Evolutionary conservation across 192 early-diverging fungal species (phyloP), one percentile per base, ranked within the genome.

Genomic region (Podila verticillata): DNA sequence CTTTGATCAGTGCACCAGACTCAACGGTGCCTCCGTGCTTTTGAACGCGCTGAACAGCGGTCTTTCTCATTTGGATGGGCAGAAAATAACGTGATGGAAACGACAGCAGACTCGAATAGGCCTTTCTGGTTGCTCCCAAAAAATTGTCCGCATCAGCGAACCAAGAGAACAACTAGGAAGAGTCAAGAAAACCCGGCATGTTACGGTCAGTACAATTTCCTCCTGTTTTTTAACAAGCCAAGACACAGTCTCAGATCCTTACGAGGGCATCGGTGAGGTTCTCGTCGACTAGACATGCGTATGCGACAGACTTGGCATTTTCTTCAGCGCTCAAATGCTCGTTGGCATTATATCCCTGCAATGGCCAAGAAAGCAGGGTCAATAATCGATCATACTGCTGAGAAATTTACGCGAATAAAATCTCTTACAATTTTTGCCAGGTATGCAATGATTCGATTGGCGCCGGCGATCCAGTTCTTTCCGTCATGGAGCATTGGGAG

Each of bases 131-230:
- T 17, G 82, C 83, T 20, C 93, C 88, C 29, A 84, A 81, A 86
- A 92, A 96, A 82, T 98, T 97, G 31, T 93, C 91, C 6, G 87
- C 74, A 56, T 96, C 96, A 8, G 94, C 73, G 65, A 92, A 98
- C 92, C 93, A 95, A 36, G 88, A 93, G 65, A 91, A 96, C 28
- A 97, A 79, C 86, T 84, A 62, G 84, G 31, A 15, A 54, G 31
- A 31, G 28, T n/a, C 13, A 35, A n/a, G n/a, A n/a, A n/a, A n/a
- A n/a, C n/a, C 61, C 61, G 20, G 34, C 24, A 35, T 54, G 57
- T 54, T 56, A 66, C 24, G 44, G n/a, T 20, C 13, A 64, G 54
- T 44, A 15, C 17, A 44, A 44, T 44, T 44, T 44, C 9, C 39
- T n/a, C 39, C 13, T 17, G 13, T 44, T 17, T 44, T 10, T 44